Base-by-base conservation (phyloP, 192 early-diverging fungal species). In the Coemansia sp. region DNA sequence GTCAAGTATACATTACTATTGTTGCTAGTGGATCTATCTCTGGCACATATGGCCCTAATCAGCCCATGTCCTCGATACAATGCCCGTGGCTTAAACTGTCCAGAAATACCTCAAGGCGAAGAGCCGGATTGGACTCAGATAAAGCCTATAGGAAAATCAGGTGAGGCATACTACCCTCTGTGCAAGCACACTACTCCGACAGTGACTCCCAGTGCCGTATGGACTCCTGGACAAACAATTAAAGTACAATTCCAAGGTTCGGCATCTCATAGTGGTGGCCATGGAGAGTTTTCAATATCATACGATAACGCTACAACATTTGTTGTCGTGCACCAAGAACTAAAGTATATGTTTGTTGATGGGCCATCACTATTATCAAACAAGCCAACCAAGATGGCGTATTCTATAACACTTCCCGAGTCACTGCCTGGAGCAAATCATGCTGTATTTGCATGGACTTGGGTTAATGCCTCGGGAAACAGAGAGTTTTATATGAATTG, bases 401-500 rank as follows among this genome's bases (percentile, higher is more conserved):
- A 74, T n/a, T 62, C 50, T 59, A 78, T 55, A 68, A 59, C 9
- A 4, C 34, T 68, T 76, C 84, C 84, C 5, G 27, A 37, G 13
- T 38, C 59, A 4, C 32, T 76, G 12, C 84, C 84, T 16, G 50
- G 68, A 44, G 32, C 73, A 0, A 71, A 76, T 43, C 29, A 60
- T 11, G 79, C 72, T 2, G 50, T 80, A 8, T 80, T 86, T 43
- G 83, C 82, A 12, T 90, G 89, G 89, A 76, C 82, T 15, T 90
- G 89, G 89, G 84, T 87, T 20, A 88, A 87, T 64, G 87, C 87
- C 8, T 67, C 80, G 20, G 87, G 84, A 2, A 86, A 86, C 52
- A 71, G 83, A 10, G 89, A 90, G 75, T 88, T 79, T 59, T 90
- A 89, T 61, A 86, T 85, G 84, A 85, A 85, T 32, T 90, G 89